These are phyloP conservation scores for Cinchona pubescens DNA, from an alignment of 257 asterid species.

Conservation along the genomic window DNA sequence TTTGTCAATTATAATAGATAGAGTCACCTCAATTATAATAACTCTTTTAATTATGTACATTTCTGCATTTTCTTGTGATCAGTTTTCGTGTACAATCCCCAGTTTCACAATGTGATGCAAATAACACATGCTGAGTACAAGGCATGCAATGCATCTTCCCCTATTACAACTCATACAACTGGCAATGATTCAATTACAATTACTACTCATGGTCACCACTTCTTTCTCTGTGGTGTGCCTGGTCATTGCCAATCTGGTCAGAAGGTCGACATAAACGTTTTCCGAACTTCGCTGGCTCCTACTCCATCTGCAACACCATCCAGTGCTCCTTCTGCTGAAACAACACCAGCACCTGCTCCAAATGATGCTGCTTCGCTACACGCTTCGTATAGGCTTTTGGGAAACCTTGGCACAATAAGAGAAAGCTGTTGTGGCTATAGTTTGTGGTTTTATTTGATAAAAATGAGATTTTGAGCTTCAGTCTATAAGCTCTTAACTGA, in stretches of 20 bases:
- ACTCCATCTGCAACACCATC: constrained; percentile 36
- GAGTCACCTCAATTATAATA: not conserved
- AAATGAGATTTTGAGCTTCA: not conserved
- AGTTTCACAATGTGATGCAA: constrained; percentile 87
- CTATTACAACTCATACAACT: constrained; percentile 67
- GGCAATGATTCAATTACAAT: constrained; percentile 78
- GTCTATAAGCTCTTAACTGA: constrained; percentile 3
- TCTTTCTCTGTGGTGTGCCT: constrained; percentile 72
- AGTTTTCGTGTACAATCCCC: constrained; percentile 72
- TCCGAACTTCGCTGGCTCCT: constrained; percentile 35
- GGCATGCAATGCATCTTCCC: constrained; percentile 66
- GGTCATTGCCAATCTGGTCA: constrained; percentile 90
- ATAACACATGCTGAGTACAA: constrained; percentile 55
- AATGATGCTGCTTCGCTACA: constrained; percentile 29
- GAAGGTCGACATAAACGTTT: constrained; percentile 69
- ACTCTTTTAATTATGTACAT: not conserved
- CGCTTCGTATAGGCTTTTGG: constrained; percentile 11
- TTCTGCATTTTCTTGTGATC: constrained; percentile 5
- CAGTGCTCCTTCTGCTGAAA: constrained; percentile 29
- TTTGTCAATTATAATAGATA: no score
- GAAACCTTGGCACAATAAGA: constrained; percentile 21
- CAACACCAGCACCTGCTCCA: constrained; percentile 57
- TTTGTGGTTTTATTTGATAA: constrained; percentile 6
- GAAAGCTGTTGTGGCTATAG: constrained; percentile 5
- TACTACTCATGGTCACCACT: constrained; percentile 61